A percentile compares a stretch with the other conserved stretches of the same genome.
These are phyloP conservation scores for Emergomyces pasteurianus DNA, from an alignment of 2,329 filamentous ascomycete genomes.

Conservation along the genomic window DNA sequence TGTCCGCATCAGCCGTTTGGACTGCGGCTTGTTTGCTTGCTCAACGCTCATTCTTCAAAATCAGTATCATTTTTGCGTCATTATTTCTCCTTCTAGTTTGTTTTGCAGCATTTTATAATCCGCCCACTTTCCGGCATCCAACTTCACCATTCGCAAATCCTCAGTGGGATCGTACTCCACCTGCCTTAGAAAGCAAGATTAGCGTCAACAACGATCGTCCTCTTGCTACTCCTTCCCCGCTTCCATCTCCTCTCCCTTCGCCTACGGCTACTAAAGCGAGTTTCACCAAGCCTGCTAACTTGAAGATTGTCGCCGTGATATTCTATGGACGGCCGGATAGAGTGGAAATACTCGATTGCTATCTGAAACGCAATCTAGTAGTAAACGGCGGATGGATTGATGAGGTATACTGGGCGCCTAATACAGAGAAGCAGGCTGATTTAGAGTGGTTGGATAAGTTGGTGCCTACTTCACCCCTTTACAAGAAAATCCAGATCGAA, in stretches of 20 bases:
- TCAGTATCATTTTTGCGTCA: not conserved
- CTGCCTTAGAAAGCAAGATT: not conserved
- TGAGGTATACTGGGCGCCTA: conserved; percentile 30
- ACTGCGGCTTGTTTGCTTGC: not conserved
- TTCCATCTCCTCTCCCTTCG: not conserved
- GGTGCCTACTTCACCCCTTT: conserved; percentile 20
- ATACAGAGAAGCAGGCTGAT: conserved; percentile 25
- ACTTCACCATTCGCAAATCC: not conserved
- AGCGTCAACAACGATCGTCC: not conserved
- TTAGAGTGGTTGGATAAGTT: conserved; percentile 26
- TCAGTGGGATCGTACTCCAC: not conserved
- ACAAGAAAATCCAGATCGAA: conserved; percentile 13
- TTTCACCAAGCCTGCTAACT: conserved; percentile 20
- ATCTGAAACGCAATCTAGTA: conserved; percentile 30
- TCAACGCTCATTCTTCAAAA: not conserved
- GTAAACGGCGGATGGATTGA: conserved; percentile 31
- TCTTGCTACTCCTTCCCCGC: not conserved
- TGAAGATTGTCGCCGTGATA: conserved; percentile 30
- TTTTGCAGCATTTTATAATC: not conserved
- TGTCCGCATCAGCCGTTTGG: not conserved
- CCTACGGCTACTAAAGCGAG: not conserved
- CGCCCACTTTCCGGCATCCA: not conserved
- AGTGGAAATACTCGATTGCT: conserved; percentile 31
- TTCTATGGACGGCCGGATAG: conserved; percentile 24
- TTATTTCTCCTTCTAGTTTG: not conserved